A percentile compares a stretch with the other conserved stretches of the same genome.
Conservation (phyloP, 306 rosid genomes). For the Geum urbanum region DNA sequence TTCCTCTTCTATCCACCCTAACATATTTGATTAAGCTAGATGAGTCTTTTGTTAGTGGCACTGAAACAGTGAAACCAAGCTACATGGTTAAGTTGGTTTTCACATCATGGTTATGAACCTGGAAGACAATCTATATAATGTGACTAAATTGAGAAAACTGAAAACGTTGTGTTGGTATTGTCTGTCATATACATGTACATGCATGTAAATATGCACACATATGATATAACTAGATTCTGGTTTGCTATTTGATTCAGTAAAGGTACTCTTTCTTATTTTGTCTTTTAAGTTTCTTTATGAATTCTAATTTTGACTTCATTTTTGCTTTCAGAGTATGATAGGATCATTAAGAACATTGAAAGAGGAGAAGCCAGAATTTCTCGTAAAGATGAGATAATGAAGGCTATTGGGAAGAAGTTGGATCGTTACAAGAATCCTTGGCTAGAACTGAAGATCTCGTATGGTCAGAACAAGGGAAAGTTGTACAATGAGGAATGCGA, state of each 20-base stretch:
- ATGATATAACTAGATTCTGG: too few species aligned
- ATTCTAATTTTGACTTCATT: slow-evolving; percentile 6
- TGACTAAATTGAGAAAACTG: not conserved
- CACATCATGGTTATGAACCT: not conserved
- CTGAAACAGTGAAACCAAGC: not conserved
- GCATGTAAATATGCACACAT: too few species aligned
- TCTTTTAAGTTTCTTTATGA: not conserved
- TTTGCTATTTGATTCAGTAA: not conserved
- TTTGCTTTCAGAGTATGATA: slow-evolving; percentile 68
- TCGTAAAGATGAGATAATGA: slow-evolving; percentile 96
- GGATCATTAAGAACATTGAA: slow-evolving; percentile 93
- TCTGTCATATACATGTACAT: too few species aligned
- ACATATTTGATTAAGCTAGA: not conserved
- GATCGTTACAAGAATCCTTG: slow-evolving; percentile 99
- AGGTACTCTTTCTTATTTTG: not conserved
- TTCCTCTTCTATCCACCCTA: not conserved
- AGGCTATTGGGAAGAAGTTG: slow-evolving; percentile 95
- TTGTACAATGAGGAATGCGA: slow-evolving; percentile 98
- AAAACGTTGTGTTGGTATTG: not conserved
- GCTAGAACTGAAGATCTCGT: slow-evolving; percentile 92
- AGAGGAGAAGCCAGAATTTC: slow-evolving; percentile 99
- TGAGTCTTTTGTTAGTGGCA: not conserved
- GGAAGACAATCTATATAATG: not conserved
- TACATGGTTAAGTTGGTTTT: not conserved
- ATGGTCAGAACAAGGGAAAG: slow-evolving; percentile 98